These are phyloP conservation scores for Ogataea glucozyma DNA, from an alignment of 805 yeast species.

Conservation along the genomic window DNA sequence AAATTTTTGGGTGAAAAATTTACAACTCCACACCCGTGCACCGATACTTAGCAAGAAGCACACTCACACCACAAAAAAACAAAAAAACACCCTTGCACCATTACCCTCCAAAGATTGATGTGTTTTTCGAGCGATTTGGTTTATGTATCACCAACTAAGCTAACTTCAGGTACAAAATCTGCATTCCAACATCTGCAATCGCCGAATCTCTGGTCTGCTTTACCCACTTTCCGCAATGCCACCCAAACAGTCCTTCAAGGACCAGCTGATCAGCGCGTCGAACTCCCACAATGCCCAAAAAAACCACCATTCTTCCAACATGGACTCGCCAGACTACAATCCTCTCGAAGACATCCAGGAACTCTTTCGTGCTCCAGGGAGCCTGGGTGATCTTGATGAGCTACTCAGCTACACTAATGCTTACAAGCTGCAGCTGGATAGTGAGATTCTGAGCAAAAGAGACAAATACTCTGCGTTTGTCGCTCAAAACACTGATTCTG, in stretches of 20 bases:
- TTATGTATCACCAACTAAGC: no score
- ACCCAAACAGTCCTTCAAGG: constrained; percentile 24
- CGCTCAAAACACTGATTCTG: constrained; percentile 21
- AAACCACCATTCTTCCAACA: constrained; percentile 10
- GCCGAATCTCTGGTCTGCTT: no score
- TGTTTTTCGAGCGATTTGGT: no score
- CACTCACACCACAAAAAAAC: not conserved
- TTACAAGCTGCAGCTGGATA: constrained; percentile 52
- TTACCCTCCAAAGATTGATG: no score
- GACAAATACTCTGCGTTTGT: constrained; percentile 34
- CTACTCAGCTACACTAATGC: constrained; percentile 49
- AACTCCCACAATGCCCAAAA: constrained; percentile 10
- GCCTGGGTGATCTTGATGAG: constrained; percentile 51
- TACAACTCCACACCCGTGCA: not conserved
- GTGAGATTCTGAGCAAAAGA: constrained; percentile 43
- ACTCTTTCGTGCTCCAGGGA: constrained; percentile 52
- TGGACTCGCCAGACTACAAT: constrained; percentile 47
- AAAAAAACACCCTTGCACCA: not conserved
- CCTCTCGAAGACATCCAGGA: constrained; percentile 53
- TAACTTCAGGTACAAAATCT: no score
- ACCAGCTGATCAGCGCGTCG: constrained; percentile 28
- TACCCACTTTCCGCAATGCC: no score
- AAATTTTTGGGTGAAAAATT: not conserved
- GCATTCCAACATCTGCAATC: no score
- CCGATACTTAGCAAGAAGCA: not conserved